Conservation (phyloP, 331 rosid genomes). For the Arachis monticola region DNA sequence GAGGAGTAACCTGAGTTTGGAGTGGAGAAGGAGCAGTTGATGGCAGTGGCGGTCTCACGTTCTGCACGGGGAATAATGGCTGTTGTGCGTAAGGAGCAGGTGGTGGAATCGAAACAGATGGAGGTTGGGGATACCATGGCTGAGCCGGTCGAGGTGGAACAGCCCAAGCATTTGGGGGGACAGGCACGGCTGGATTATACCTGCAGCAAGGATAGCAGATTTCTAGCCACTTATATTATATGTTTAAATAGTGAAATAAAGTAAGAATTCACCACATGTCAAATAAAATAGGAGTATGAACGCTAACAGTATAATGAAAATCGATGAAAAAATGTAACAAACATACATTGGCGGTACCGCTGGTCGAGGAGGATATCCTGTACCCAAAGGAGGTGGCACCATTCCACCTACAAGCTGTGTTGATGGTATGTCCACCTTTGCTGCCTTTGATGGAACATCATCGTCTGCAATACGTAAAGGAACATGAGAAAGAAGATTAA, state of each 20-base stretch:
- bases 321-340: conserved; percentile 9
- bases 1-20: conserved; percentile 75
- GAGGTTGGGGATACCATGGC: conserved; percentile 83
- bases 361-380: conserved; percentile 76
- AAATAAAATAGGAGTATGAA: conserved; percentile 14
- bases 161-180: conserved; percentile 73
- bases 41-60: conserved; percentile 69
- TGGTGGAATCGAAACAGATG: conserved; percentile 74
- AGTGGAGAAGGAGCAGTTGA: conserved; percentile 57
- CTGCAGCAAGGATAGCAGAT: conserved; percentile 52
- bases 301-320: conserved; percentile 6
- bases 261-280: conserved; percentile 13
- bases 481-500: conserved; percentile 31
- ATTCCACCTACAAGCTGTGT: conserved; percentile 64
- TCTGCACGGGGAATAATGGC: conserved; percentile 98
- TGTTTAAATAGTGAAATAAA: neutral
- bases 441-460: conserved; percentile 70
- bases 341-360: conserved; percentile 80
- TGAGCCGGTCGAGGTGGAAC: conserved; percentile 80
- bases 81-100: conserved; percentile 75
- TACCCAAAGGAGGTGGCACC: conserved; percentile 72
- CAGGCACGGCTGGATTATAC: conserved; percentile 64
- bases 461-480: conserved; percentile 59
- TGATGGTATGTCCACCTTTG: conserved; percentile 75
- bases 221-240: neutral